Percentiles rank a stretch among this genome's conserved stretches.
Evolutionary conservation across 768 basidiomycete species (phyloP).

Genomic region (Crepidotus variabilis): DNA sequence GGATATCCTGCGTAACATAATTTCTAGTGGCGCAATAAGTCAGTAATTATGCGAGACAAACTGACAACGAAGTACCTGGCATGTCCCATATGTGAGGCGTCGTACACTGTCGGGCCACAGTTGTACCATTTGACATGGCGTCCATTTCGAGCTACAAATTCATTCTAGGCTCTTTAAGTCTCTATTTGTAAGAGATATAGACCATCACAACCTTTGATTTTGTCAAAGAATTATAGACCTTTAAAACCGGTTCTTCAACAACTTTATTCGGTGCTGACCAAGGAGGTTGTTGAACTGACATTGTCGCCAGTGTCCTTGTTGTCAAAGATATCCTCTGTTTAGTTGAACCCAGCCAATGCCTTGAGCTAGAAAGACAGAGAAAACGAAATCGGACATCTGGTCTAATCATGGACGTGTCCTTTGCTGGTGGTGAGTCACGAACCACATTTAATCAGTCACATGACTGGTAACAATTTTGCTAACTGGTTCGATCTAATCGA

Average conservation of each 20-base stretch:
- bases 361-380: background rate
- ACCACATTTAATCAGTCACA: slow-evolving; percentile 14
- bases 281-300: slow-evolving; percentile 59
- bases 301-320: slow-evolving; percentile 16
- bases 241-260: slow-evolving; percentile 60
- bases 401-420: slow-evolving; percentile 18
- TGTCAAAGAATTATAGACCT: slow-evolving; percentile 92
- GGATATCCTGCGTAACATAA: slow-evolving; percentile 93
- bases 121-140: slow-evolving; percentile 96
- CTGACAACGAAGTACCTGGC: slow-evolving; percentile 62
- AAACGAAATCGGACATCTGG: background rate
- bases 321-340: background rate
- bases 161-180: slow-evolving; percentile 46
- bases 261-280: slow-evolving; percentile 49
- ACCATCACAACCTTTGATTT: slow-evolving; percentile 66
- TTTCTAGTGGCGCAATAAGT: slow-evolving; percentile 50
- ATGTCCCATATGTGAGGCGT: slow-evolving; percentile 98
- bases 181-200: slow-evolving; percentile 2
- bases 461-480: slow-evolving; percentile 4
- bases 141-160: slow-evolving; percentile 68
- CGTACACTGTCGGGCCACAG: slow-evolving; percentile 98
- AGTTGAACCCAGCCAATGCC: background rate
- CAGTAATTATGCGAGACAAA: slow-evolving; percentile 4
- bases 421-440: slow-evolving; percentile 11
- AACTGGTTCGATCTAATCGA: too few species aligned